Evolutionary conservation across 164 flowering plant species (phyloP).

Genomic region (Magnolia officinalis): DNA sequence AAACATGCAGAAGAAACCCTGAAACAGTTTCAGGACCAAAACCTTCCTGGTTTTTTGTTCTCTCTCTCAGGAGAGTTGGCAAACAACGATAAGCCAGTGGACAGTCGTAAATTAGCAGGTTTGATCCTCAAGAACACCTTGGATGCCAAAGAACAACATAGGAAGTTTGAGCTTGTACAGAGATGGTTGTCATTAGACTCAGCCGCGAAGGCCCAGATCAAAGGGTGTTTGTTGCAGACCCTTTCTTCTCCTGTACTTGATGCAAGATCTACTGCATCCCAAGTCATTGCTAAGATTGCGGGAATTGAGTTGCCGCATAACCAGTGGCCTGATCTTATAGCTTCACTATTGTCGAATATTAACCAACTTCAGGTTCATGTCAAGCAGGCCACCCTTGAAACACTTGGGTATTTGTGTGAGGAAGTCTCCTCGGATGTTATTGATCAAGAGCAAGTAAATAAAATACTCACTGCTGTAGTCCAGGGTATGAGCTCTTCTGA

Average conservation of each 20-base stretch:
- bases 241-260: constrained; percentile 43
- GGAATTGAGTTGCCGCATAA: constrained; percentile 59
- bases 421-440: constrained; percentile 59
- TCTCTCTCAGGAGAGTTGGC: constrained; percentile 57
- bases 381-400: constrained; percentile 55
- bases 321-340: constrained; percentile 59
- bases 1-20: constrained; percentile 60
- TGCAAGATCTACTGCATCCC: constrained; percentile 62
- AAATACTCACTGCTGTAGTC: constrained; percentile 60
- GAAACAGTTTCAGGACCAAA: constrained; percentile 59
- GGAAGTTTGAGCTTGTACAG: constrained; percentile 55
- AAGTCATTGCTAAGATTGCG: constrained; percentile 60
- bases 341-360: constrained; percentile 40
- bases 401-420: constrained; percentile 63
- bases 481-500: constrained; percentile 59
- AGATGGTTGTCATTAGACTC: constrained; percentile 55
- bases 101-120: constrained; percentile 63
- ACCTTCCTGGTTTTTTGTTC: constrained; percentile 50
- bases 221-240: constrained; percentile 39
- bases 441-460: constrained; percentile 58
- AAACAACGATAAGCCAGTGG: constrained; percentile 58
- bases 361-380: constrained; percentile 48
- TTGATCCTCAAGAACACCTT: constrained; percentile 55
- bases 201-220: constrained; percentile 42
- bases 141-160: constrained; percentile 67